A percentile compares a stretch with the other conserved stretches of the same genome.
phyloP scores from a whole-genome alignment of 805 yeast genomes.

The Kazachstania bromeliacearum region DNA sequence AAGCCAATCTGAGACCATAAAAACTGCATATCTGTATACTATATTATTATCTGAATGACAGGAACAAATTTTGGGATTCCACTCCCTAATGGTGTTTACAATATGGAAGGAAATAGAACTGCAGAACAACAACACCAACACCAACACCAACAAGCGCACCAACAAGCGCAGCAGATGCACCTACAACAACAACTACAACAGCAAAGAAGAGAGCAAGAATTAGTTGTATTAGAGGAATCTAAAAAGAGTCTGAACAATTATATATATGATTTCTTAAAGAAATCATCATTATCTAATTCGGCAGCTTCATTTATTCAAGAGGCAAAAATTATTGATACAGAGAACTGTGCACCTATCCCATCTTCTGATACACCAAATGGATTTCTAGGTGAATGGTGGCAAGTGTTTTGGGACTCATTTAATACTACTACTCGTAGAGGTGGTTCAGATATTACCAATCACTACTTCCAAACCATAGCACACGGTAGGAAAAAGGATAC shows the following conservation, averaged over 20 bases:
- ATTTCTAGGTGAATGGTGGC: conserved; percentile 91
- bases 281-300: conserved; percentile 60
- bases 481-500: conserved; percentile 52
- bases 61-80: no score
- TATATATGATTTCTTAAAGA: conserved; percentile 74
- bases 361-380: conserved; percentile 72
- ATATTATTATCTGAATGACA: no score
- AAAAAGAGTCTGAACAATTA: conserved; percentile 46
- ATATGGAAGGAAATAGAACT: no score
- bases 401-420: conserved; percentile 86
- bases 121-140: conserved; percentile 1
- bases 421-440: conserved; percentile 66
- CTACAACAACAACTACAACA: not conserved
- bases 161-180: not conserved
- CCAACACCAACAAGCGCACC: not conserved
- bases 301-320: conserved; percentile 68
- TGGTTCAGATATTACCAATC: conserved; percentile 53
- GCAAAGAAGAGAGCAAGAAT: not conserved
- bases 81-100: no score
- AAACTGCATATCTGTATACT: no score
- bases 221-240: not conserved
- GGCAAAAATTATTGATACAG: conserved; percentile 47
- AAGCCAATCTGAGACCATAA: no score
- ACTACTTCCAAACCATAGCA: conserved; percentile 56
- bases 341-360: not conserved